A percentile compares a stretch with the other conserved stretches of the same genome.
phyloP scores from a whole-genome alignment of 2,329 filamentous ascomycete species.

The Paramyrothecium roridum region DNA sequence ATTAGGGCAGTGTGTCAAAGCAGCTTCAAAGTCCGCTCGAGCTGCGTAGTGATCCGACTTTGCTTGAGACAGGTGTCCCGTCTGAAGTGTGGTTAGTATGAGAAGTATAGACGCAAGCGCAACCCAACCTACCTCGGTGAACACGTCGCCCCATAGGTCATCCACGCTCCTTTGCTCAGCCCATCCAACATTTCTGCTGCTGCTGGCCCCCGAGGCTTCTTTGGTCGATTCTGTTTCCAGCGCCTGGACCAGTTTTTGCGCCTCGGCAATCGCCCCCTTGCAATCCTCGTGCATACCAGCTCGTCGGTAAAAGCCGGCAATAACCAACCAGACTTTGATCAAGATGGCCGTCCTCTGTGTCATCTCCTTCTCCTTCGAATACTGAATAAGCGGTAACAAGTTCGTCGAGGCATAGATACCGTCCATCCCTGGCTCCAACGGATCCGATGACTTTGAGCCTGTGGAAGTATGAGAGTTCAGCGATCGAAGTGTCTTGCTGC shows the following conservation, averaged over 20 bases:
- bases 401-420: conserved; percentile 41
- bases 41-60: conserved; percentile 65
- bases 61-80: conserved; percentile 64
- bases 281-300: conserved; percentile 79
- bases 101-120: background rate
- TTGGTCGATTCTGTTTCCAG: conserved; percentile 66
- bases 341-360: conserved; percentile 53
- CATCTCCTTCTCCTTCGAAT: conserved; percentile 51
- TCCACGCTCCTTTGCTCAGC: conserved; percentile 78
- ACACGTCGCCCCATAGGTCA: conserved; percentile 81
- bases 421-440: conserved; percentile 35
- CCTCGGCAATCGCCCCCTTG: conserved; percentile 76
- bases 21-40: conserved; percentile 75
- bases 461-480: conserved; percentile 43
- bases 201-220: conserved; percentile 56
- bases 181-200: conserved; percentile 68
- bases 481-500: conserved; percentile 39
- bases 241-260: conserved; percentile 67
- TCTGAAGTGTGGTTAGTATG: conserved; percentile 40
- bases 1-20: conserved; percentile 74
- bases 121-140: conserved; percentile 66
- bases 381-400: conserved; percentile 49
- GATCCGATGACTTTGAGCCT: conserved; percentile 34
- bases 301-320: conserved; percentile 82
- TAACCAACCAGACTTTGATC: conserved; percentile 83